Evolutionary conservation across 371 early-diverging fungal species (phyloP).

Genomic region (Mucor plumbeus): DNA sequence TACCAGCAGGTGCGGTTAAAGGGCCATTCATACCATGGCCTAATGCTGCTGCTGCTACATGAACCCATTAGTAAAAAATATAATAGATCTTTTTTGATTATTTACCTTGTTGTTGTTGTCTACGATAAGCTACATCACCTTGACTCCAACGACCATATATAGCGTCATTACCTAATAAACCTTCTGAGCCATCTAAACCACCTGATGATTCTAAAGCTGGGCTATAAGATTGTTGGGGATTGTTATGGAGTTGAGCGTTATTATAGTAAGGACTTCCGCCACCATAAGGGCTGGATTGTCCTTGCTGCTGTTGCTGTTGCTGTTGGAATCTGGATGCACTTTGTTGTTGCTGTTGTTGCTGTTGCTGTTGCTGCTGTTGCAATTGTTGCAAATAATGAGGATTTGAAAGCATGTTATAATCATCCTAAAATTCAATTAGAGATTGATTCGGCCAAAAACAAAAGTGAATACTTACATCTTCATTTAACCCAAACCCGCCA

Average conservation of each 20-base stretch:
- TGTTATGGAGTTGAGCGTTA: constrained; percentile 11
- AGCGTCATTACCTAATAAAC: constrained; percentile 14
- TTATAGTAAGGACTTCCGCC: constrained; percentile 24
- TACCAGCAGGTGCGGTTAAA: constrained; percentile 40
- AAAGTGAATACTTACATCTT: constrained; percentile 37
- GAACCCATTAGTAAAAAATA: too few species aligned
- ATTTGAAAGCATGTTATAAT: constrained; percentile 20
- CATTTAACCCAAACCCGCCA: constrained; percentile 41
- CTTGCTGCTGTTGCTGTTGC: constrained; percentile 38
- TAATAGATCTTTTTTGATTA: too few species aligned
- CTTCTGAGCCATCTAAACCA: constrained; percentile 16
- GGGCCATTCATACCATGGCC: constrained; percentile 37
- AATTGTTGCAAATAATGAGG: constrained; percentile 32
- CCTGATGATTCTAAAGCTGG: constrained; percentile 14
- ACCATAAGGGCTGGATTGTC: constrained; percentile 36
- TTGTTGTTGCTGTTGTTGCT: constrained; percentile 33
- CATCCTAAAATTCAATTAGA: constrained; percentile 25
- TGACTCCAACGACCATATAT: constrained; percentile 34
- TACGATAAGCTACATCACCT: constrained; percentile 34
- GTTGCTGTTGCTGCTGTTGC: constrained; percentile 46
- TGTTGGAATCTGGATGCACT: constrained; percentile 21
- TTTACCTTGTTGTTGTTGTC: constrained; percentile 32
- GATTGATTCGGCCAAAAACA: neutral
- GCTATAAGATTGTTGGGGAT: constrained; percentile 17
- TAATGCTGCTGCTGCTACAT: constrained; percentile 35